Percentiles rank a stretch among this genome's conserved stretches.
Conservation (phyloP, 208 protist species). For the Naegleria fowleri region DNA sequence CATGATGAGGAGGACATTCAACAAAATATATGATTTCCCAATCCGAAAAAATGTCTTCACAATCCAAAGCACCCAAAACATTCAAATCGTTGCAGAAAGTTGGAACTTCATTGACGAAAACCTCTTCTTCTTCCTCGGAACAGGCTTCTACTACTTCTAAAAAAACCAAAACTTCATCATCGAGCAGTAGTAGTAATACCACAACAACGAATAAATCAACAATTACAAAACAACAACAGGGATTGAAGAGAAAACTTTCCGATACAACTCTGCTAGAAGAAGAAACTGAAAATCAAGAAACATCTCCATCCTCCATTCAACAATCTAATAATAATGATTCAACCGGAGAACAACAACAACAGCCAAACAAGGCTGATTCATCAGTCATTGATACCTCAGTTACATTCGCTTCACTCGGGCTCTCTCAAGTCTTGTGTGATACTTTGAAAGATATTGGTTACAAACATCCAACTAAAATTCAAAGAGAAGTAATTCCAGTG, state of each 20-base stretch:
- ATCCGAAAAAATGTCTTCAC: neutral
- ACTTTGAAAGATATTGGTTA: conserved; percentile 81
- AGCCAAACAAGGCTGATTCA: neutral
- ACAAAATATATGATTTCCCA: too few species aligned
- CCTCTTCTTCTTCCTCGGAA: neutral
- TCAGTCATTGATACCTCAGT: conserved; percentile 7
- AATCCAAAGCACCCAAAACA: neutral
- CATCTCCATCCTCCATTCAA: neutral
- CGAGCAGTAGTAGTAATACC: neutral
- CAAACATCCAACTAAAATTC: conserved; percentile 87
- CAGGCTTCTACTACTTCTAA: too few species aligned
- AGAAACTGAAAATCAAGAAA: neutral
- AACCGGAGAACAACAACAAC: too few species aligned
- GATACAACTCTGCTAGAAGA: neutral
- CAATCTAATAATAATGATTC: too few species aligned
- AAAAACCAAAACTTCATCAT: too few species aligned
- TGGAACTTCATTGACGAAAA: neutral
- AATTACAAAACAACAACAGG: neutral
- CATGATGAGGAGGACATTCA: too few species aligned
- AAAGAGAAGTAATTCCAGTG: conserved; percentile 83
- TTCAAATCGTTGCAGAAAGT: neutral
- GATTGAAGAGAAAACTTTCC: neutral
- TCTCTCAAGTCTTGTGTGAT: conserved; percentile 76
- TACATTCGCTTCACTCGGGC: conserved; percentile 72
- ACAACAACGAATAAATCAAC: neutral